Conservation (phyloP, 441 rosid genomes). For the Melastoma candidum region DNA sequence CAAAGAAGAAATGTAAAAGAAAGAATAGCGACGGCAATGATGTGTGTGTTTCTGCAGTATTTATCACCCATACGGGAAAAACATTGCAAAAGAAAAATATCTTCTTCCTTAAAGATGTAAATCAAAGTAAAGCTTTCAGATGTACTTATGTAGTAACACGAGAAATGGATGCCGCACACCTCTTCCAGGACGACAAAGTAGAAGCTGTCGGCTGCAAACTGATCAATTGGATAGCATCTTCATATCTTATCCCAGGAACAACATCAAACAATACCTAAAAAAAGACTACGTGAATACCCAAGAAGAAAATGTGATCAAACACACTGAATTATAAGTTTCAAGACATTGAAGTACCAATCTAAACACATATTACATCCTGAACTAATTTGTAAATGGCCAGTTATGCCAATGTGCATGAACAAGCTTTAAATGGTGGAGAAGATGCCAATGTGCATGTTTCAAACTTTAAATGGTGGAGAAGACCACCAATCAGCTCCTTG, state of each 20-base stretch:
- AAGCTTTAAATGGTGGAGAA: no score
- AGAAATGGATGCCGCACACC: slow-evolving; percentile 30
- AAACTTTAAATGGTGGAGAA: no score
- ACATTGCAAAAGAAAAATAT: no score
- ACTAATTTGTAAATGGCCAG: not conserved
- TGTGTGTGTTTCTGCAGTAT: no score
- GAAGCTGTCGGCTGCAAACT: slow-evolving; percentile 94
- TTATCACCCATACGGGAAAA: no score
- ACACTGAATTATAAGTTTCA: no score
- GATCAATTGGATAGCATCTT: slow-evolving; percentile 85
- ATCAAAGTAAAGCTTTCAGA: no score
- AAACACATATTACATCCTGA: not conserved
- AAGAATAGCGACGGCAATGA: not conserved
- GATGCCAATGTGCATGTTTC: no score
- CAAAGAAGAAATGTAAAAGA: not conserved
- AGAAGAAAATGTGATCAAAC: slow-evolving; percentile 12
- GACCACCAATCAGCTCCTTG: no score
- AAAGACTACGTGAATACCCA: slow-evolving; percentile 12
- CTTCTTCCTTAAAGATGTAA: no score
- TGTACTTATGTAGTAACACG: not conserved
- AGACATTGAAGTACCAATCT: no score
- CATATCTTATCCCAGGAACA: slow-evolving; percentile 81
- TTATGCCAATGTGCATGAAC: no score
- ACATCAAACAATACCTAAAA: slow-evolving; percentile 88
- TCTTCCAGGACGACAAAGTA: slow-evolving; percentile 68